A percentile compares a stretch with the other conserved stretches of the same genome.
Evolutionary conservation across 2,329 filamentous ascomycete species (phyloP).

Genomic region (Nakataea oryzae): DNA sequence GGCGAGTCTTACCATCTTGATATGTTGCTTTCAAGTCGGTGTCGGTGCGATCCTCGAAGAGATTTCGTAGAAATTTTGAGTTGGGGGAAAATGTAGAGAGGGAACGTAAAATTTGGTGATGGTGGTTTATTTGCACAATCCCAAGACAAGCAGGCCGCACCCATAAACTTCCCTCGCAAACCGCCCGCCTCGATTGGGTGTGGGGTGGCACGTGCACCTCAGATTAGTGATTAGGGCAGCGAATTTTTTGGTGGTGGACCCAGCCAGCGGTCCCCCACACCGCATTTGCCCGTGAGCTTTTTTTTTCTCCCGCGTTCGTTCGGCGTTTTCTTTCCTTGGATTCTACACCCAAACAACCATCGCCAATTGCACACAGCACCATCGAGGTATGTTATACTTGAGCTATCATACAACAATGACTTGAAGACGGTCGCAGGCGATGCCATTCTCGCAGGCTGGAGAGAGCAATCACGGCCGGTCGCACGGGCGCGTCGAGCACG

Average conservation of each 20-base stretch:
- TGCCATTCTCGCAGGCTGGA: slow-evolving; percentile 38
- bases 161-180: neutral
- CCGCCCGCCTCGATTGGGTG: neutral
- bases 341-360: neutral
- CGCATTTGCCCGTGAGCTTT: neutral
- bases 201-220: neutral
- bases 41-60: slow-evolving; percentile 62
- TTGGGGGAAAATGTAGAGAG: slow-evolving; percentile 4
- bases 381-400: slow-evolving; percentile 9
- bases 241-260: neutral
- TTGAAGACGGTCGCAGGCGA: slow-evolving; percentile 14
- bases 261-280: neutral
- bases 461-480: slow-evolving; percentile 44
- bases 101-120: slow-evolving; percentile 2
- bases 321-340: neutral
- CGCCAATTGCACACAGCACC: neutral
- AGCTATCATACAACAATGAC: slow-evolving; percentile 12
- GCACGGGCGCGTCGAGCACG: neutral
- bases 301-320: neutral
- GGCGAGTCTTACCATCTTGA: slow-evolving; percentile 46
- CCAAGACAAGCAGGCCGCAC: neutral
- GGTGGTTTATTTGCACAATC: slow-evolving; percentile 1
- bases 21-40: slow-evolving; percentile 35
- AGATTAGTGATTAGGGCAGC: slow-evolving; percentile 3
- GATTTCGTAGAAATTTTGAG: slow-evolving; percentile 20